Conservation (phyloP, 257 asterid genomes). For the Capsicum chinense region DNA sequence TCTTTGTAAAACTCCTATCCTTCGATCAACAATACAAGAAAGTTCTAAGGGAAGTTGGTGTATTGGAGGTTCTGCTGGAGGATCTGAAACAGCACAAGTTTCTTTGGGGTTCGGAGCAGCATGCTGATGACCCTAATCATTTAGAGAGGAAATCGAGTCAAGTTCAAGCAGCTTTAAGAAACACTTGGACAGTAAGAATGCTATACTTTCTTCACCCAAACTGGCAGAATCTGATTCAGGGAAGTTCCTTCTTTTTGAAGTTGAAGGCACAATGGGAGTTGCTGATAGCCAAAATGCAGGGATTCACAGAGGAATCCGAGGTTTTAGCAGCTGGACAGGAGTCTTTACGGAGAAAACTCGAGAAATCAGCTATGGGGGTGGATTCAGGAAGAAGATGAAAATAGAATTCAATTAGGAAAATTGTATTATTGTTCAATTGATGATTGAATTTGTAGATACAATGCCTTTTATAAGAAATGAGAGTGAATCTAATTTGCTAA, state of each 20-base stretch:
- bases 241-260: constrained; percentile 76
- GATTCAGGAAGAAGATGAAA: no score
- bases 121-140: constrained; percentile 50
- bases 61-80: constrained; percentile 92
- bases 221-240: constrained; percentile 85
- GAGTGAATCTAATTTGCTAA: no score
- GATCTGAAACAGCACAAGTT: constrained; percentile 92
- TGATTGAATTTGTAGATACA: no score
- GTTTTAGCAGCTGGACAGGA: no score
- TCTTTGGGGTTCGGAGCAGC: constrained; percentile 75
- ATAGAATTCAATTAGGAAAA: no score
- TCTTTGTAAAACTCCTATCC: constrained; percentile 91
- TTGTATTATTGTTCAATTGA: no score
- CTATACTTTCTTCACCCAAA: constrained; percentile 94
- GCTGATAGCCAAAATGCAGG: constrained; percentile 33
- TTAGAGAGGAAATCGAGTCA: constrained; percentile 67
- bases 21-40: constrained; percentile 98
- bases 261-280: constrained; percentile 67
- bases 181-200: constrained; percentile 76
- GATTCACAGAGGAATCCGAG: no score
- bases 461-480: no score
- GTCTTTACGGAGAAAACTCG: no score
- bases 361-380: no score
- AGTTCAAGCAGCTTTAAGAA: constrained; percentile 81
- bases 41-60: constrained; percentile 95